These are phyloP conservation scores for Blastobotrys aristatus DNA, from an alignment of 1,139 yeast genomes.

Conservation along the genomic window DNA sequence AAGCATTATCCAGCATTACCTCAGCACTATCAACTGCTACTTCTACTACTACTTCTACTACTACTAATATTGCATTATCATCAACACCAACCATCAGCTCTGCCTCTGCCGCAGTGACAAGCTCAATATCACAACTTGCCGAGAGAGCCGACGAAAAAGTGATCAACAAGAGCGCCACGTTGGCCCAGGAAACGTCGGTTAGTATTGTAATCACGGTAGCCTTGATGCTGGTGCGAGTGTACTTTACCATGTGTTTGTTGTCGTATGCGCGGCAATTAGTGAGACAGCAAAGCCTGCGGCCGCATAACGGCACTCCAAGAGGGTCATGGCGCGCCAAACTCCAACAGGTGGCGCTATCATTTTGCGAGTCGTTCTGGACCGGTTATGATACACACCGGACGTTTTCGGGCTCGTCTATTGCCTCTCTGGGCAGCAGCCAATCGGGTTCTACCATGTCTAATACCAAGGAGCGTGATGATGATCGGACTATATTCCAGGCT, in stretches of 20 bases:
- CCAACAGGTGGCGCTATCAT: conserved; percentile 28
- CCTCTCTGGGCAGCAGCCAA: background rate
- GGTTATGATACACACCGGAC: conserved; percentile 37
- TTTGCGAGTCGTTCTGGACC: conserved; percentile 38
- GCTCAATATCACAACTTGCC: conserved; percentile 11
- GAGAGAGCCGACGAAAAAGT: conserved; percentile 11
- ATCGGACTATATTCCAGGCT: background rate
- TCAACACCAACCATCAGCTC: background rate
- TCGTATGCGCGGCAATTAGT: conserved; percentile 50
- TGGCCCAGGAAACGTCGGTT: conserved; percentile 64
- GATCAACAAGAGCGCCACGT: conserved; percentile 56
- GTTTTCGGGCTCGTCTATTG: conserved; percentile 2
- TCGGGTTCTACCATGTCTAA: background rate
- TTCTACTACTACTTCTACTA: background rate
- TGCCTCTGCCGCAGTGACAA: background rate
- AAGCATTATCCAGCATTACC: background rate
- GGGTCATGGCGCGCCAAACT: conserved; percentile 32
- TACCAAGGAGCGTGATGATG: background rate
- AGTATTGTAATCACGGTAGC: conserved; percentile 54
- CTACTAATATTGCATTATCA: background rate
- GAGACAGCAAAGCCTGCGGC: conserved; percentile 33
- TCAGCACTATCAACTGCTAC: background rate
- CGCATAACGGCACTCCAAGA: conserved; percentile 34
- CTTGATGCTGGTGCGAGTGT: conserved; percentile 52
- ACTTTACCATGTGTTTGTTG: conserved; percentile 59